Evolutionary conservation across 2,329 filamentous ascomycete genomes (phyloP), one percentile per base, ranked within the genome.

Genomic region (Davidsoniella virescens): DNA sequence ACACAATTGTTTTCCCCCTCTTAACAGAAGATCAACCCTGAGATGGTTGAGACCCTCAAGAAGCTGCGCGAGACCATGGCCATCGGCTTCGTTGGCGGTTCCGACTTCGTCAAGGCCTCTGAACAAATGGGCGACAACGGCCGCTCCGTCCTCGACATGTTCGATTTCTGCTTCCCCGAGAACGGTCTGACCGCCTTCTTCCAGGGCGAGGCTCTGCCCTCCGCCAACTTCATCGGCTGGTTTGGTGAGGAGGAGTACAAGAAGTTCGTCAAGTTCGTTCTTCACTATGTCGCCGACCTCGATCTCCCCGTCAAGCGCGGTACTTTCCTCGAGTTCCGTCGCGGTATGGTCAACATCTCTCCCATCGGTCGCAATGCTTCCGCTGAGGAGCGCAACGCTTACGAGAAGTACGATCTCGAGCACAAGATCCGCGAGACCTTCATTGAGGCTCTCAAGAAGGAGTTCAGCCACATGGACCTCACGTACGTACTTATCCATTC

Each of bases 101-200:
- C 84, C 59, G 84, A 96, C 72, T 77, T 94, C 55, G 70, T 66
- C 64, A 96, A 98, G 72, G 92, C 96, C 69, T 87, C 96, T 67
- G 92, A 96, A 67, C 90, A 96, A 70, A 77, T 96, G 55, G 87
- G 87, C 63, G 63, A 77, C 3, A 64, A 75, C 23, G 69, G 74
- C 52, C 65, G 68, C 25, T 73, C 82, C 58, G 90, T 96, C 54
- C 87, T 80, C 48, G 72, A 78, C 55, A 80, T 96, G 60, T 98
- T 98, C 72, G 92, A 98, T 72, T 98, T 86, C 70, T 92, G 84
- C 76, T 98, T 98, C 70, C 73, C 87, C 53, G 92, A 98, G 71
- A 98, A 98, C 69, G 92, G 92, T 9, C 78, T 98, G 58, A 93
- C 84, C 1, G 92, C 90, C 41, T 94, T 76, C 73, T 87, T 87